Conservation (phyloP, 2,329 filamentous ascomycete species). For the Aspergillus sergii region DNA sequence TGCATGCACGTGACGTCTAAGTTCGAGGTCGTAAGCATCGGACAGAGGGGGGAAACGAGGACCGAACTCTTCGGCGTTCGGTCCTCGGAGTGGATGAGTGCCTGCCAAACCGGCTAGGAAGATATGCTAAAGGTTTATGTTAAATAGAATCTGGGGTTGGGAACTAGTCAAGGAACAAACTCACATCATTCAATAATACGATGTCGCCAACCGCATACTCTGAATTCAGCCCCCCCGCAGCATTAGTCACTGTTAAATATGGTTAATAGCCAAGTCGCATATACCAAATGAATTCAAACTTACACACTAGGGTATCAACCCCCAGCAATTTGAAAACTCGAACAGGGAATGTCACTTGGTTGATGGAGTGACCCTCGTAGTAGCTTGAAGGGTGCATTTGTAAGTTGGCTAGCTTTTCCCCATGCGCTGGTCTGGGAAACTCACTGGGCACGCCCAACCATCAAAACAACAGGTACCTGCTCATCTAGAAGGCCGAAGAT, state of each 20-base stretch:
- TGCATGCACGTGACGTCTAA: constrained; percentile 59
- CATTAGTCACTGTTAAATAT: constrained; percentile 61
- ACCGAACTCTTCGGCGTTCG: constrained; percentile 65
- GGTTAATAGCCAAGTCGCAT: neutral
- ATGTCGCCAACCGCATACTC: constrained; percentile 67
- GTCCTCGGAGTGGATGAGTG: constrained; percentile 62
- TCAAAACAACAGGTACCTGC: constrained; percentile 60
- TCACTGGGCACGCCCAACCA: constrained; percentile 67
- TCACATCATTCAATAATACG: constrained; percentile 65
- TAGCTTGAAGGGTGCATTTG: constrained; percentile 50
- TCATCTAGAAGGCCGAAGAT: constrained; percentile 63
- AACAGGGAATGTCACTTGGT: constrained; percentile 64
- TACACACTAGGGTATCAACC: constrained; percentile 61
- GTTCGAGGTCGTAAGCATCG: constrained; percentile 66
- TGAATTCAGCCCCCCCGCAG: constrained; percentile 67
- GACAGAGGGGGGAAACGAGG: constrained; percentile 65
- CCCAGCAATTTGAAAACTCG: constrained; percentile 66
- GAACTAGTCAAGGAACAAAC: constrained; percentile 17
- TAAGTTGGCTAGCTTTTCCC: constrained; percentile 41
- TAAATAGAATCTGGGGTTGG: neutral
- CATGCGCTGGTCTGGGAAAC: neutral
- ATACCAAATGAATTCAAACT: constrained; percentile 19
- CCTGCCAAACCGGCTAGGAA: constrained; percentile 65
- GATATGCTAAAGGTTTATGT: constrained; percentile 53
- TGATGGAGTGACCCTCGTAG: constrained; percentile 68